Evolutionary conservation across 768 basidiomycete genomes (phyloP), one percentile per base, ranked within the genome.

Genomic region (Leccinum aurantiacum): DNA sequence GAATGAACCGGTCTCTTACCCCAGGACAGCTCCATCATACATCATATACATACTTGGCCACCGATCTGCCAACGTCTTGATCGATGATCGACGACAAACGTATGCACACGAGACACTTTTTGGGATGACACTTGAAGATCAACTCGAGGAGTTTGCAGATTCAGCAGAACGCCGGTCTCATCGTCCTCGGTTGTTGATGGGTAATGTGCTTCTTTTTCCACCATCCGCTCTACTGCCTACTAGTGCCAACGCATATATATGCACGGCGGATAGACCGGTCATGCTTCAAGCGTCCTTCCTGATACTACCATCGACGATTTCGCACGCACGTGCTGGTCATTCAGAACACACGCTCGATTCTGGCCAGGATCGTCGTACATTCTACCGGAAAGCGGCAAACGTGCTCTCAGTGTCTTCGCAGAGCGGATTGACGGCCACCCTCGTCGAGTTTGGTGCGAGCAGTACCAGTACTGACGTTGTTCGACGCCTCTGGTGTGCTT

Each of bases 371-470:
- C 78, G n/a, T 41, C 10, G 41, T n/a, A 41, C 41, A 84, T 62
- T 84, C 84, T 63, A 81, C 75, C 13, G 9, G 81, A 75, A 57
- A 82, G 74, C 60, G 82, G 78, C 54, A 80, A 85, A 60, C 76
- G 80, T 48, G 74, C 62, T 4, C 33, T 80, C 37, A 78, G 77
- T 46, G 73, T 79, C 5, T 62, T 84, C 13, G 68, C 71, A 13
- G 76, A 76, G 38, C 71, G 71, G 1, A 74, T 84, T 44, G 77
- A 73, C 1, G 66, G 76, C 75, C 17, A 63, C 24, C 0, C 38
- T 65, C 24, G 50, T 50, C 38, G 41, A 56, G 22, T 22, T 52
- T 1, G 54, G 57, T 0, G 47, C 50, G 50, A 46, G 51, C 10
- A 15, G 0, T 17, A 25, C 46, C n/a, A 53, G 57, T 14, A 57